Conservation (phyloP, 2,329 filamentous ascomycete species). For the Penicillium janthinellum region DNA sequence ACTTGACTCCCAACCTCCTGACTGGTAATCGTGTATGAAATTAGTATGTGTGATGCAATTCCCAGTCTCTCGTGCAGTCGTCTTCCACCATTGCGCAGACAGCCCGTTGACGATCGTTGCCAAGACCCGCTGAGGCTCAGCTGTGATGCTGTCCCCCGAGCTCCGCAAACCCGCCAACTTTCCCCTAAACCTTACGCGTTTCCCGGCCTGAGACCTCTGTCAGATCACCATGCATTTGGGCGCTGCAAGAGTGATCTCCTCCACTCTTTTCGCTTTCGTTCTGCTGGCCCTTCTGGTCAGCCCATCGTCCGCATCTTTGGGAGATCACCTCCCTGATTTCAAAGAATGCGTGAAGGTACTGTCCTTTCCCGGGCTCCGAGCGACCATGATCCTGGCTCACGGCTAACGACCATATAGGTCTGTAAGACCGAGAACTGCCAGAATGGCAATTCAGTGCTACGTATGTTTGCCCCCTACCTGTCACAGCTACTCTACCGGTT, state of each 20-base stretch:
- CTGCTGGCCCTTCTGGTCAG: conserved; percentile 38
- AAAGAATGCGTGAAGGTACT: conserved; percentile 79
- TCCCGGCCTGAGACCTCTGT: conserved; percentile 15
- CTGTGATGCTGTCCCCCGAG: conserved; percentile 17
- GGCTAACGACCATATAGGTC: conserved; percentile 56
- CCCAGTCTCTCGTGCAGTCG: neutral
- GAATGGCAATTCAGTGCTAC: conserved; percentile 65
- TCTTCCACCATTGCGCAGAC: neutral
- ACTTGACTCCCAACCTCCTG: neutral
- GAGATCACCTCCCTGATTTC: conserved; percentile 87
- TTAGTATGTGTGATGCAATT: neutral
- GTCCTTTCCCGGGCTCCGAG: conserved; percentile 1
- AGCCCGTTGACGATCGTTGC: conserved; percentile 15
- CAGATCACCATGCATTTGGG: conserved; percentile 33
- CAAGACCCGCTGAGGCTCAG: conserved; percentile 23
- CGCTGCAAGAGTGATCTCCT: conserved; percentile 20
- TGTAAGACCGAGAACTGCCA: conserved; percentile 81
- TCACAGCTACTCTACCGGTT: neutral
- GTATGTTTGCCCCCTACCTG: conserved; percentile 54
- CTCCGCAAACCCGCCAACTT: conserved; percentile 21
- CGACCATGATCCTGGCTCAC: conserved; percentile 3
- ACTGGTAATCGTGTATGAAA: neutral
- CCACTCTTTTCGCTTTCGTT: conserved; percentile 34
- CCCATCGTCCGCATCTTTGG: conserved; percentile 67
- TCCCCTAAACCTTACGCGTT: conserved; percentile 21